Base-by-base conservation (phyloP, 768 basidiomycete genomes). In the Chalciporus chontae region DNA sequence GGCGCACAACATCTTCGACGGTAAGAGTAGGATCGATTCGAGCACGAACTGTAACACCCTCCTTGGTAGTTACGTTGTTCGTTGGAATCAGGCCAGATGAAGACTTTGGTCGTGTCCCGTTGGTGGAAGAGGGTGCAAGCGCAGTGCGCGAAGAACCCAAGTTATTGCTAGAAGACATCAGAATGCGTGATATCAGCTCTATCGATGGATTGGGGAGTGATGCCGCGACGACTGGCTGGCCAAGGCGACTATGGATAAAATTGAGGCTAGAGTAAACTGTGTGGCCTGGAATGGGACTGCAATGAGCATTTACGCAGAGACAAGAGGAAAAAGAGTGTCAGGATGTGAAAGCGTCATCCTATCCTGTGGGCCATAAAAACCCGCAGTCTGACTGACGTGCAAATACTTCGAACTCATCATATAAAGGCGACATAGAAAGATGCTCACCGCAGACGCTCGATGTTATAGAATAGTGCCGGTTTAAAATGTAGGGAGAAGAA, bases 1-100 rank as follows among this genome's bases (percentile, higher is more conserved):
- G 89, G 48, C 80, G 83, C 44, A 93, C 78, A 49, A 93, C 91
- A 64, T 93, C 90, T 45, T 87, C 83, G 45, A 91, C 90, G 6
- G 85, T 82, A 26, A 92, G 74, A 5, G 88, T 84, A 14, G 87
- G 86, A 63, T 93, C 90, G 56, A 93, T 93, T 51, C 90, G 81
- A 10, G 88, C 84, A 53, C 89, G 84, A 18, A 92, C 88, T 39
- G 83, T 83, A 26, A 77, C 59, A 38, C 88, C 88, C 17, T 88
- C 84, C 48, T 76, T 80, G 7, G 86, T 90, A 3, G 87, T 84
- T 43, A 93, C 88, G 49, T 78, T 88, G 68, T 93, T 93, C 9
- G 90, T 93, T 8, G 90, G 90, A 2, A 90, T 79, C 27, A 90
- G 74, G 23, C 53, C 66, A 6, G 74, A 66, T 6, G 71, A 69